Percentiles rank a stretch among this genome's conserved stretches.
Evolutionary conservation across 371 early-diverging fungal genomes (phyloP).

Genomic region (Cokeromyces recurvatus): DNA sequence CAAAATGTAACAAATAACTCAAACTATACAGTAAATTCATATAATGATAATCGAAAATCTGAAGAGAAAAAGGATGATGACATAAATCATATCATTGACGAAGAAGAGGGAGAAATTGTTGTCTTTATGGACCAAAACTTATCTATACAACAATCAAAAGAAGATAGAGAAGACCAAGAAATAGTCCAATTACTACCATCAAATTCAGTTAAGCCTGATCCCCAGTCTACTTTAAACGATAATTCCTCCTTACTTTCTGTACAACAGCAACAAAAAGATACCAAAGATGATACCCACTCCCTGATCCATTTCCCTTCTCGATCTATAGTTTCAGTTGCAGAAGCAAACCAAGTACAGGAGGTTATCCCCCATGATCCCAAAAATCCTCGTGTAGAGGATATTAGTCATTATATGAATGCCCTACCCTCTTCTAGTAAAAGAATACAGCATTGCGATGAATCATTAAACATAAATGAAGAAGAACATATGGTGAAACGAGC

Average conservation of each 20-base stretch:
- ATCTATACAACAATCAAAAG: too few species aligned
- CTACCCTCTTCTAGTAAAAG: slow-evolving; percentile 7
- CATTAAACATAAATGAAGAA: too few species aligned
- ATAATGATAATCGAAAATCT: too few species aligned
- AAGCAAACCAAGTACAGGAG: background rate
- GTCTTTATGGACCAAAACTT: slow-evolving; percentile 15
- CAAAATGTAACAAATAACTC: too few species aligned
- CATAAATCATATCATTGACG: too few species aligned
- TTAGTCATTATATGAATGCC: slow-evolving; percentile 21
- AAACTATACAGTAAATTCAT: too few species aligned
- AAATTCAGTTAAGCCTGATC: background rate
- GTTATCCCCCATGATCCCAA: slow-evolving; percentile 8
- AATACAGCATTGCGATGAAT: too few species aligned
- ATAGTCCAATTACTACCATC: too few species aligned
- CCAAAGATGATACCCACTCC: background rate
- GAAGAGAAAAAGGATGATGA: too few species aligned
- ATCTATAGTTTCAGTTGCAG: slow-evolving; percentile 4
- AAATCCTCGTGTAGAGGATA: slow-evolving; percentile 20
- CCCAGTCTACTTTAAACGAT: background rate
- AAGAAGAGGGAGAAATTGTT: slow-evolving; percentile 12
- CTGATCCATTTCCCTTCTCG: slow-evolving; percentile 7
- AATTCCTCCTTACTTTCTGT: background rate
- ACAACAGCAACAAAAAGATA: background rate
- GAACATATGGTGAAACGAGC: background rate
- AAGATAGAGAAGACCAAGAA: too few species aligned